Conservation (phyloP, 768 basidiomycete genomes). For the Lentinula raphanica region DNA sequence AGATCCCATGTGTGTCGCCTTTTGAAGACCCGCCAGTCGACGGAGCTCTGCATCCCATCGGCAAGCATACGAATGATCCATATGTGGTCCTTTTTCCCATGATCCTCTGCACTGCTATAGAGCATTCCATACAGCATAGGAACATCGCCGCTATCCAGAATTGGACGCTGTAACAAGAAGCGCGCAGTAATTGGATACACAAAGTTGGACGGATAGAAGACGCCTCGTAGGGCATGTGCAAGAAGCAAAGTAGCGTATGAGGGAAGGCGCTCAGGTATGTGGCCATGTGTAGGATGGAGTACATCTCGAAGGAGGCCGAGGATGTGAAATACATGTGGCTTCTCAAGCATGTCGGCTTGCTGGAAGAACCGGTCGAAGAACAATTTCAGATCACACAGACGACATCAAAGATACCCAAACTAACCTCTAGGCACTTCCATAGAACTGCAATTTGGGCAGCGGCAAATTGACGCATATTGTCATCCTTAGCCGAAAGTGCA, state of each 20-base stretch:
- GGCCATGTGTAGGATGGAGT: slow-evolving; percentile 36
- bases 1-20: slow-evolving; percentile 87
- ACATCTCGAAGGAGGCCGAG: slow-evolving; percentile 61
- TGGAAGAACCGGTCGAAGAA: slow-evolving; percentile 17
- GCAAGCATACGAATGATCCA: slow-evolving; percentile 86
- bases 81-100: slow-evolving; percentile 81
- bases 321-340: slow-evolving; percentile 66
- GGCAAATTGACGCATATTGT: slow-evolving; percentile 53
- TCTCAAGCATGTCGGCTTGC: slow-evolving; percentile 72
- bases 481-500: slow-evolving; percentile 63
- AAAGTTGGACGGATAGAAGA: slow-evolving; percentile 86
- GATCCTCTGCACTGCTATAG: slow-evolving; percentile 64
- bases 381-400: neutral
- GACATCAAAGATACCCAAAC: slow-evolving; percentile 17
- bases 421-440: slow-evolving; percentile 59
- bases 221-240: slow-evolving; percentile 70
- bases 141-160: slow-evolving; percentile 75
- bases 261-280: slow-evolving; percentile 54
- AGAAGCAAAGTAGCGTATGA: slow-evolving; percentile 78
- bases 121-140: slow-evolving; percentile 89
- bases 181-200: slow-evolving; percentile 82
- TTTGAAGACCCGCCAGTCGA: slow-evolving; percentile 80
- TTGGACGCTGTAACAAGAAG: slow-evolving; percentile 86
- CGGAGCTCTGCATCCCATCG: slow-evolving; percentile 68
- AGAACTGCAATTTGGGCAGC: slow-evolving; percentile 57